Percentiles rank a stretch among this genome's conserved stretches.
These are phyloP conservation scores for Pseudocercospora fuligena DNA, from an alignment of 2,329 filamentous ascomycete genomes.

Conservation along the genomic window DNA sequence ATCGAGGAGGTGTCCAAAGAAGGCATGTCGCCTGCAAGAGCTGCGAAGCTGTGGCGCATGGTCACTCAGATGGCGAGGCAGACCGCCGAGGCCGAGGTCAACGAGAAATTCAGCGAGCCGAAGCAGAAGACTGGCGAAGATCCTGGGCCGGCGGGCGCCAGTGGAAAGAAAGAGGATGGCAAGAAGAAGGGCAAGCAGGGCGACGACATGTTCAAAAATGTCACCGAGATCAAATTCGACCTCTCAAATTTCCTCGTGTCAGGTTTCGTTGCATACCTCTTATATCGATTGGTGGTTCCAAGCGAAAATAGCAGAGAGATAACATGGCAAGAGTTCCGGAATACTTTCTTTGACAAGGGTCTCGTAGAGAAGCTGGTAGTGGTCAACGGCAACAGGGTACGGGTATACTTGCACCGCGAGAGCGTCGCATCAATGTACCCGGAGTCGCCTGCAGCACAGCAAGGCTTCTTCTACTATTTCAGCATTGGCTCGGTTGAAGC, in stretches of 20 bases:
- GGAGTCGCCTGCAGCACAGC: conserved; percentile 70
- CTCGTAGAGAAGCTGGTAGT: conserved; percentile 90
- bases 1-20: conserved; percentile 60
- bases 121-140: conserved; percentile 53
- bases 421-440: conserved; percentile 74
- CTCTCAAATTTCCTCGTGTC: conserved; percentile 61
- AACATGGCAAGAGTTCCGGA: conserved; percentile 95
- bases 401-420: conserved; percentile 79
- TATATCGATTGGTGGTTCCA: conserved; percentile 69
- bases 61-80: conserved; percentile 61
- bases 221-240: conserved; percentile 59
- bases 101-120: conserved; percentile 38
- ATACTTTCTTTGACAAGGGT: conserved; percentile 92
- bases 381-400: conserved; percentile 76
- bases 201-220: conserved; percentile 43
- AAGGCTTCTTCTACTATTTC: conserved; percentile 86
- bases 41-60: conserved; percentile 64
- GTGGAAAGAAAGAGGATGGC: conserved; percentile 45
- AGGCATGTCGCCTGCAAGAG: conserved; percentile 63
- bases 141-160: conserved; percentile 42
- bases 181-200: conserved; percentile 39
- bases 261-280: conserved; percentile 65
- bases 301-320: conserved; percentile 76
- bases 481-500: conserved; percentile 92
- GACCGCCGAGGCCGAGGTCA: conserved; percentile 49